Evolutionary conservation across 305 asterid species (phyloP), one percentile per base, ranked within the genome.

Genomic region (Lippia alba): DNA sequence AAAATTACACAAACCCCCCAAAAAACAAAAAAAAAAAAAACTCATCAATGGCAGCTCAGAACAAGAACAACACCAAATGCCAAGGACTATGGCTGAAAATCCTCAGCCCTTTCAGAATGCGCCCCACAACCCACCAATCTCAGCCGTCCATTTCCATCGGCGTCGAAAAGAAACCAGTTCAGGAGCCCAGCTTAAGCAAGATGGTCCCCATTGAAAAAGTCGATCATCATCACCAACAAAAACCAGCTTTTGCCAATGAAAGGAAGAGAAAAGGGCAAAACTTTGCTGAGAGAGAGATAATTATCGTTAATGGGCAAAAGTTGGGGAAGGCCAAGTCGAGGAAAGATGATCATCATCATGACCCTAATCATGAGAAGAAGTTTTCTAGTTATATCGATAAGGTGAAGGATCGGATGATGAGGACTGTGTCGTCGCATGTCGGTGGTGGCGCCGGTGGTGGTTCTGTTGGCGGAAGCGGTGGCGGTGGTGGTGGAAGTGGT

Each of bases 371-470:
- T 36, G 85, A 78, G n/a, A 69, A 57, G 48, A 74, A 6, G 76
- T 82, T 82, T 14, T 73, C 82, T 9, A 78, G 76, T 32, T 79
- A 82, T 41, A 82, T 82, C 50, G 56, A 41, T 60, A 73, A 73
- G 74, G 81, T 82, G 67, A 82, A 74, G 70, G 50, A 61, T 2
- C 76, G 78, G 74, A 70, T 82, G 78, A 16, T 74, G 60, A 78
- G 72, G 32, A 71, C 78, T 32, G 73, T 24, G 30, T 24, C 67
- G 4, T 81, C 82, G 0, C 61, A 36, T 66, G 73, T 74, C 12
- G 73, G 61, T 19, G 66, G 60, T 6, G 54, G 18, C 16, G 66
- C 49, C 10, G 39, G 56, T 24, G 56, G 18, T 33, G 73, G 62
- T 16, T 61, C 48, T 9, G 64, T 68, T 24, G 79, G 73, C 1